phyloP scores from a whole-genome alignment of 2,329 filamentous ascomycete genomes.

The Penicillium sp. region DNA sequence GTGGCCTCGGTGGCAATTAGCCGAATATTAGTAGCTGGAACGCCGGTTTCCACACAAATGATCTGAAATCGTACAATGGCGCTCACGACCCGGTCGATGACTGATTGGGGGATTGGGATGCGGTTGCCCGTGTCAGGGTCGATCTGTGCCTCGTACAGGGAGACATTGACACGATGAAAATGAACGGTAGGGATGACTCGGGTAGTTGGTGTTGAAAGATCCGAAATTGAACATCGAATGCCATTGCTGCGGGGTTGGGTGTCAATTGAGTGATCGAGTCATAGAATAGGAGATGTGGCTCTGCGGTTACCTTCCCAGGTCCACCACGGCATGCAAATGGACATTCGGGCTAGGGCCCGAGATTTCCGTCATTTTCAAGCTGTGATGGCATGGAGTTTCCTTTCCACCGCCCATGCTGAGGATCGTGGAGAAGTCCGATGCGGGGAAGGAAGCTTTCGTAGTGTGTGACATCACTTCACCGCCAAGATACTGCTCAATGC shows the following conservation, averaged over 20 bases:
- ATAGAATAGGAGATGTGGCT: background rate
- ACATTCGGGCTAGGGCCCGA: slow-evolving; percentile 4
- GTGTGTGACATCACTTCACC: background rate
- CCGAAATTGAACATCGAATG: slow-evolving; percentile 85
- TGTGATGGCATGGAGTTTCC: background rate
- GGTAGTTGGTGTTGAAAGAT: slow-evolving; percentile 66
- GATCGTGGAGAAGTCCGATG: background rate
- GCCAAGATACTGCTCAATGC: background rate
- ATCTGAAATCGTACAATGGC: slow-evolving; percentile 69
- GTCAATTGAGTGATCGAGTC: background rate
- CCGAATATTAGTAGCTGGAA: slow-evolving; percentile 62
- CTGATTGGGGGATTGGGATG: slow-evolving; percentile 57
- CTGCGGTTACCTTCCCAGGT: slow-evolving; percentile 38
- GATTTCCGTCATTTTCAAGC: background rate
- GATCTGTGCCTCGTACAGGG: slow-evolving; percentile 75
- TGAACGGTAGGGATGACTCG: slow-evolving; percentile 78
- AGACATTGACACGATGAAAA: slow-evolving; percentile 74
- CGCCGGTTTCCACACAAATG: slow-evolving; percentile 67
- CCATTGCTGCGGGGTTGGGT: slow-evolving; percentile 63
- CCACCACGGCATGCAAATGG: slow-evolving; percentile 34
- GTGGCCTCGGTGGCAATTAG: slow-evolving; percentile 90
- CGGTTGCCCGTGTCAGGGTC: slow-evolving; percentile 36
- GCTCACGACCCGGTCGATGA: slow-evolving; percentile 64
- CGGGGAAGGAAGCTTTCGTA: background rate
- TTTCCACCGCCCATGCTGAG: slow-evolving; percentile 11